Evolutionary conservation across 345 rosid species (phyloP), one percentile per base, ranked within the genome.

Genomic region (Aurinia saxatilis): DNA sequence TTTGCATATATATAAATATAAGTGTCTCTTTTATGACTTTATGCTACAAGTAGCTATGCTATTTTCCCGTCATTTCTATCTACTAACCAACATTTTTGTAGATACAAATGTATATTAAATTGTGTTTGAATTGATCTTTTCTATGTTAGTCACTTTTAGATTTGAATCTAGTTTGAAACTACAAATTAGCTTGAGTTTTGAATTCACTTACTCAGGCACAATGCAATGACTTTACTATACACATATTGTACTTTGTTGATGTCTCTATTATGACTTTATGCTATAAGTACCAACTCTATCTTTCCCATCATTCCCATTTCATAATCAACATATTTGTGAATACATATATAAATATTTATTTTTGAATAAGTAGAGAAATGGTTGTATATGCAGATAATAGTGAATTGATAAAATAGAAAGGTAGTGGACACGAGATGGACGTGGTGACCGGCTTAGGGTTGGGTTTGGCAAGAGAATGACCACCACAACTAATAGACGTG

Each of bases 401-500:
- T 65, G 27, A 42, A 36, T 38, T 40, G 42, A 38, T 12, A 50
- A 44, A 52, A 65, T 12, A 56, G 51, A 65, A 65, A 17, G 19
- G 73, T 50, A 65, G 53, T 50, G 36, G 68, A 41, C 68, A 29
- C 71, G 58, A 54, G 66, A 64, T 52, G 74, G 67, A 69, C 61
- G 58, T 57, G 62, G 66, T 61, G 73, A 53, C 42, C 57, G 25
- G 50, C 68, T 72, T 77, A 80, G 73, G 82, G n/a, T n/a, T n/a
- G n/a, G 82, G 77, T 73, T 80, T 60, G 87, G 83, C 82, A 77
- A 31, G 74, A 52, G 57, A 58, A 79, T 66, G 76, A 71, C 59
- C 76, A 75, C 87, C 90, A 83, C 92, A 83, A 72, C 73, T 57
- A 68, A 66, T 76, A 82, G 81, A 66, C 80, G 68, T 80, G 95